Conservation (phyloP, 2,329 filamentous ascomycete genomes). For the Pochonia chlamydosporia region DNA sequence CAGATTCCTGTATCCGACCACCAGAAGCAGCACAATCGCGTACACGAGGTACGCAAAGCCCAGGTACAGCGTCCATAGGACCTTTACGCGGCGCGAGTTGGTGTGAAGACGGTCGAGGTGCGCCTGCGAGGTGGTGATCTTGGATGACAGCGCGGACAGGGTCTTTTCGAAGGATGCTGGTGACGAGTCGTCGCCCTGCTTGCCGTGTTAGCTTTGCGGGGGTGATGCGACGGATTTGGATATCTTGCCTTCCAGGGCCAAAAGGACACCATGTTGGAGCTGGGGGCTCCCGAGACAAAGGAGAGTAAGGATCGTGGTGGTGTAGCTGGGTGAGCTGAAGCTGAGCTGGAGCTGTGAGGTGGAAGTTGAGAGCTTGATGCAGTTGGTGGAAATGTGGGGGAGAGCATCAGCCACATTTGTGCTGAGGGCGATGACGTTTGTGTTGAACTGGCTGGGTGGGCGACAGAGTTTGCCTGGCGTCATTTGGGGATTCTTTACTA, state of each 20-base stretch:
- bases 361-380: not conserved
- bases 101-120: constrained; percentile 69
- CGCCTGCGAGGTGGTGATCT: constrained; percentile 70
- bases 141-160: constrained; percentile 72
- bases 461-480: too few relatives aligned
- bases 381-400: not conserved
- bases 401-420: not conserved
- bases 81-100: constrained; percentile 70
- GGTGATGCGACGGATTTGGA: not conserved
- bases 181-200: constrained; percentile 70
- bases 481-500: too few relatives aligned
- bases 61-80: constrained; percentile 85
- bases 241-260: constrained; percentile 16
- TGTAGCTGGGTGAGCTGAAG: not conserved
- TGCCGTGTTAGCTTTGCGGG: constrained; percentile 8
- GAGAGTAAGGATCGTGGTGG: not conserved
- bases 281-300: not conserved
- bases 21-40: constrained; percentile 72
- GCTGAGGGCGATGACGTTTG: too few relatives aligned
- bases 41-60: constrained; percentile 87
- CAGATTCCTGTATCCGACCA: constrained; percentile 79
- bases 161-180: constrained; percentile 91
- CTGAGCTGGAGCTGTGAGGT: not conserved
- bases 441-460: too few relatives aligned
- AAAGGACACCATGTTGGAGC: constrained; percentile 14